Conservation (phyloP, 768 basidiomycete genomes). For the Amanita fuliginea region DNA sequence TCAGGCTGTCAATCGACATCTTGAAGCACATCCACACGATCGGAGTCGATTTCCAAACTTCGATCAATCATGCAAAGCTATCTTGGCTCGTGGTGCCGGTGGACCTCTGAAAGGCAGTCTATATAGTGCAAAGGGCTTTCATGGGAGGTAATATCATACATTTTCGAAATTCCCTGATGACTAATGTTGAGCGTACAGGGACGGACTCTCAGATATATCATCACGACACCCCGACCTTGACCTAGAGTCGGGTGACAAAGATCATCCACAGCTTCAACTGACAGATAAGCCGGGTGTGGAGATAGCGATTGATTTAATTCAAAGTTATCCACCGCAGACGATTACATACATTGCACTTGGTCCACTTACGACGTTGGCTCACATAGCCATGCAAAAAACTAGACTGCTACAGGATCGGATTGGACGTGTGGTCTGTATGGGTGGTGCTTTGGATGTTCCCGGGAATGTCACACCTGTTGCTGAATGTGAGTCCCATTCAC, state of each 20-base stretch:
- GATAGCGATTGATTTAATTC: conserved; percentile 44
- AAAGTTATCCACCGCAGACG: conserved; percentile 34
- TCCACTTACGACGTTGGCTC: conserved; percentile 73
- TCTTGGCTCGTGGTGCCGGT: conserved; percentile 52
- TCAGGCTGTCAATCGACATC: conserved; percentile 48
- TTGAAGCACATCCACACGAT: conserved; percentile 44
- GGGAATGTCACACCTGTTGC: conserved; percentile 77
- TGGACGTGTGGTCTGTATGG: conserved; percentile 81
- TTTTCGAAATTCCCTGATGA: neutral
- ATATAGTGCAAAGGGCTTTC: conserved; percentile 78
- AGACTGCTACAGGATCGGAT: conserved; percentile 43
- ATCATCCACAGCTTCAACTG: conserved; percentile 34
- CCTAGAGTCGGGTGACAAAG: conserved; percentile 13
- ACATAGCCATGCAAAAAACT: conserved; percentile 45
- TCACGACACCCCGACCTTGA: conserved; percentile 58
- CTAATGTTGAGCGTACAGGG: conserved; percentile 27
- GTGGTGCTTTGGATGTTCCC: conserved; percentile 86
- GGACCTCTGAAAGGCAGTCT: conserved; percentile 61
- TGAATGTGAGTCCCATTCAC: conserved; percentile 51
- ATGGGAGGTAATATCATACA: conserved; percentile 43
- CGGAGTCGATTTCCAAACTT: conserved; percentile 53
- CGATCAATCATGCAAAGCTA: conserved; percentile 34
- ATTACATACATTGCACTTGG: conserved; percentile 68
- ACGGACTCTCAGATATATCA: conserved; percentile 55
- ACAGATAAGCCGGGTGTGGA: conserved; percentile 38